These are phyloP conservation scores for Cucumis melo DNA, from an alignment of 306 rosid species.

Conservation along the genomic window DNA sequence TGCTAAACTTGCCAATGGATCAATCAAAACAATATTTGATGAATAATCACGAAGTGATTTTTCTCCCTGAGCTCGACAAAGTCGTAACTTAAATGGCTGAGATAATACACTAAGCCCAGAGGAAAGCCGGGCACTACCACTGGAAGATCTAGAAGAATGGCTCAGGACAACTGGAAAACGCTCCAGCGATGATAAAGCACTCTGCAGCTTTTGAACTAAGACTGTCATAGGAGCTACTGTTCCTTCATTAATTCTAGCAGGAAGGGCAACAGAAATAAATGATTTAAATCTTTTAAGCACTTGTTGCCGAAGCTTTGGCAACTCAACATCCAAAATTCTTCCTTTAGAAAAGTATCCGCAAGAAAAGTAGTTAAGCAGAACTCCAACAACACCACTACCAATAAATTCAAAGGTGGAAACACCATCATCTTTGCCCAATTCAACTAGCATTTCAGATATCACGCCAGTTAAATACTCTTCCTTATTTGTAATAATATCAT, in stretches of 20 bases:
- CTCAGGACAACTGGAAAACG: slow-evolving; percentile 95
- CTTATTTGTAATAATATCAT: slow-evolving; percentile 28
- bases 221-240: slow-evolving; percentile 55
- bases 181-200: slow-evolving; percentile 93
- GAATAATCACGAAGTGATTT: slow-evolving; percentile 86
- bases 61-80: slow-evolving; percentile 90
- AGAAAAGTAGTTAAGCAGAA: slow-evolving; percentile 80
- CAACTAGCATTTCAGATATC: slow-evolving; percentile 75
- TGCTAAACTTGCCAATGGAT: slow-evolving; percentile 90
- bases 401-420: slow-evolving; percentile 97
- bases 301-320: slow-evolving; percentile 77
- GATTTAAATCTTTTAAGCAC: slow-evolving; percentile 72
- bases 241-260: slow-evolving; percentile 30
- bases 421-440: slow-evolving; percentile 93
- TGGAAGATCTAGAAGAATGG: slow-evolving; percentile 82
- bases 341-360: slow-evolving; percentile 84
- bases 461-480: slow-evolving; percentile 66
- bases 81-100: slow-evolving; percentile 91
- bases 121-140: slow-evolving; percentile 88
- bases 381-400: slow-evolving; percentile 90
- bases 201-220: slow-evolving; percentile 89
- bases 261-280: slow-evolving; percentile 78
- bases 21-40: slow-evolving; percentile 80
- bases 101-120: slow-evolving; percentile 87
- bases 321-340: slow-evolving; percentile 47